phyloP scores from a whole-genome alignment of 2,329 filamentous ascomycete species.

The Ustulina deusta region DNA sequence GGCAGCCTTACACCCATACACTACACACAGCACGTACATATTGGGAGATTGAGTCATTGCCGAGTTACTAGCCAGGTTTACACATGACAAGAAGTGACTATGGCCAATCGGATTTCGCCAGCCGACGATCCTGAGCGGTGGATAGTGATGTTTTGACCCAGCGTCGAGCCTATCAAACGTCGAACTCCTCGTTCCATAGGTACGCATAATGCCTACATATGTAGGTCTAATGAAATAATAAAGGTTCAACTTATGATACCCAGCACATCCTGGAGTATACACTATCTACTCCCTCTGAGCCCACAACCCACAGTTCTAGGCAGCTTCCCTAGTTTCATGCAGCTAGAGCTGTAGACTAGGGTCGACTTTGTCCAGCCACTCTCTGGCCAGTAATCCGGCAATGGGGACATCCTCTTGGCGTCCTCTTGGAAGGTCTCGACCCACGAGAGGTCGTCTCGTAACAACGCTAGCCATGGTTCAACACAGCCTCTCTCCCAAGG shows the following conservation, averaged over 20 bases:
- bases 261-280: too few relatives aligned
- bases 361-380: not conserved
- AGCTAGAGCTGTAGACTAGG: not conserved
- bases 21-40: not conserved
- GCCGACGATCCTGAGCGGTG: not conserved
- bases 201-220: too few relatives aligned
- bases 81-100: not conserved
- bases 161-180: not conserved
- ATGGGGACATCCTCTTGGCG: not conserved
- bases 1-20: constrained; percentile 10
- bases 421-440: not conserved
- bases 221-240: too few relatives aligned
- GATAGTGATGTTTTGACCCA: not conserved
- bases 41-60: not conserved
- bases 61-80: not conserved
- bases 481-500: not conserved
- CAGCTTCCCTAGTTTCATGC: not conserved
- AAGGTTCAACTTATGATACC: too few relatives aligned
- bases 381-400: not conserved
- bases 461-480: too few relatives aligned
- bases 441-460: not conserved
- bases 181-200: too few relatives aligned
- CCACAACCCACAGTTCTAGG: not conserved
- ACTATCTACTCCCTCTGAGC: too few relatives aligned
- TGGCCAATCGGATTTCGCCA: not conserved